Base-by-base conservation (phyloP, 768 basidiomycete genomes). In the Boletus pseudopeckii region DNA sequence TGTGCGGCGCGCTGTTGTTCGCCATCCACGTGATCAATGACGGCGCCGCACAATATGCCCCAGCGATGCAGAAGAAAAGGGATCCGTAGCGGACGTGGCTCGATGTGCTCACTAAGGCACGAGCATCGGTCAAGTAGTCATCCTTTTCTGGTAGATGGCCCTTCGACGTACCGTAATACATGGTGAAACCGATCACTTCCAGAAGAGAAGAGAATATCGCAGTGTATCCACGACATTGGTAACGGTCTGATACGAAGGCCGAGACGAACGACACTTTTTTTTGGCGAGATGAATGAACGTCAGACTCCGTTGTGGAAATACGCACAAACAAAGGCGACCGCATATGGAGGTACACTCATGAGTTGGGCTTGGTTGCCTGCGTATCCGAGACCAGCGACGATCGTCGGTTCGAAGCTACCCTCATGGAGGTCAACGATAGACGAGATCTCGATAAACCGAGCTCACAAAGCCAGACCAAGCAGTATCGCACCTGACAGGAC, bases 401-500 rank as follows among this genome's bases (percentile, higher is more conserved):
- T 88, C 7, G 84, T 83, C 7, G 90, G 88, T 7, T 82, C 72
- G 70, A 92, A 91, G 63, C 88, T 82, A 37, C 50, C 58, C 69
- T 57, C 45, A 49, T 14, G 11, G 18, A 77, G 73, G 18, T 77
- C 34, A 56, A 72, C 50, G 72, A 71, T 3, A 77, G n/a, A 74
- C 36, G 13, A 51, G 14, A 7, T 7, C 8, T 26, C 37, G n/a
- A 54, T 30, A 17, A 10, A 10, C 7, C 2, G 26, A 26, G 33
- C 68, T 56, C 49, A 71, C 68, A 57, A 71, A 32, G 53, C 57
- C 18, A 70, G 24, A 22, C 62, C 55, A 26, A 34, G 53, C 7
- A 62, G 5, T 7, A 46, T 41, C 7, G 62, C 32, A 0, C 68
- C 68, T 71, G 26, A 15, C 15, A 18, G 6, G 20, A n/a, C n/a